Percentiles rank a stretch among this genome's conserved stretches.
Conservation (phyloP, 1,284 basidiomycete genomes). For the Fomitiporia mediterranea region DNA sequence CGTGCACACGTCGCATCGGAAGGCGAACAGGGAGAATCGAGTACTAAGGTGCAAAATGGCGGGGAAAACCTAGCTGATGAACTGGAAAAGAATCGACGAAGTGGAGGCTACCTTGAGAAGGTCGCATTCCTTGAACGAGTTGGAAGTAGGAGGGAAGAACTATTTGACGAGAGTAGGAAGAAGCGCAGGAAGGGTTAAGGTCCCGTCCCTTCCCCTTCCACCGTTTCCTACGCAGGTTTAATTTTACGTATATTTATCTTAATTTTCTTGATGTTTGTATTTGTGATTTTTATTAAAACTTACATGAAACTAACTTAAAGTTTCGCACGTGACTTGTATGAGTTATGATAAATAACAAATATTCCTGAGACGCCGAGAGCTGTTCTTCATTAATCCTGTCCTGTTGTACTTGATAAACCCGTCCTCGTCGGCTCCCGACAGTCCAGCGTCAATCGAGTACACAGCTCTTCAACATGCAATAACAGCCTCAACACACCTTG, state of each 20-base stretch:
- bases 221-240: no score
- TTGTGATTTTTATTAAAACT: no score
- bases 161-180: slow-evolving; percentile 49
- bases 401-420: neutral
- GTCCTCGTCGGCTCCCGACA: neutral
- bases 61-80: slow-evolving; percentile 49
- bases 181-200: slow-evolving; percentile 49
- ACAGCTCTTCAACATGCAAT: slow-evolving; percentile 8
- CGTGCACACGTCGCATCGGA: slow-evolving; percentile 45
- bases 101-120: slow-evolving; percentile 68
- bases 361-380: neutral
- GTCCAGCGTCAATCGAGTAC: neutral
- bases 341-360: neutral
- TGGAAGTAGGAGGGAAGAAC: slow-evolving; percentile 61
- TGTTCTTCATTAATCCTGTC: neutral
- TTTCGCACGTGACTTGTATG: neutral
- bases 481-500: neutral
- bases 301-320: no score
- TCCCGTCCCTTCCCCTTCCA: no score
- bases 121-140: slow-evolving; percentile 76
- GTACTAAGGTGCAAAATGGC: slow-evolving; percentile 26
- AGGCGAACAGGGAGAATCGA: slow-evolving; percentile 22
- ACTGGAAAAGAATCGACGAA: slow-evolving; percentile 61
- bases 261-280: no score
- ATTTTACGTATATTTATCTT: no score